Conservation (phyloP, 192 early-diverging fungal genomes). For the Hyaloraphidium curvatum region DNA sequence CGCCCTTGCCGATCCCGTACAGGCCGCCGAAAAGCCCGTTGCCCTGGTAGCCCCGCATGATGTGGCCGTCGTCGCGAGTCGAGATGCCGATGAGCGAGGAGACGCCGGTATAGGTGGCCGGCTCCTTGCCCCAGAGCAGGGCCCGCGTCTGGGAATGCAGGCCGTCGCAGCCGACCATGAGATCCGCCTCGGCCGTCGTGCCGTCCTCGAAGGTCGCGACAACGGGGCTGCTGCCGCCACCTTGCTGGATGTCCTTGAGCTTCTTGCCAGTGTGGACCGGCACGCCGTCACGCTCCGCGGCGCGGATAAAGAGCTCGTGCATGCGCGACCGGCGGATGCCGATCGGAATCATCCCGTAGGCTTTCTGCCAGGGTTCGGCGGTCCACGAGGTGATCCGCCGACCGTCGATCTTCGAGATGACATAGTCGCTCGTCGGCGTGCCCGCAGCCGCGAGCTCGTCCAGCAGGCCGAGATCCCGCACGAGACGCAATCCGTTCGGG, state of each 20-base stretch:
- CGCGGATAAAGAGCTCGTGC: neutral
- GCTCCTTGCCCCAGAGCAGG: too few species aligned
- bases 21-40: too few species aligned
- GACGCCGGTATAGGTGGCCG: too few species aligned
- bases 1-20: too few species aligned
- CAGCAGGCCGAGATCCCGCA: slow-evolving; percentile 6
- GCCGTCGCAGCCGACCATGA: neutral
- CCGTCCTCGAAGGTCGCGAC: neutral
- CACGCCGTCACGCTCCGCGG: neutral
- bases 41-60: too few species aligned
- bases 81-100: too few species aligned
- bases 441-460: slow-evolving; percentile 1
- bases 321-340: neutral
- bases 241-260: too few species aligned
- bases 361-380: neutral
- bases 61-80: too few species aligned
- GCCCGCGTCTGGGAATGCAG: neutral
- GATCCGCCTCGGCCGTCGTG: neutral
- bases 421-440: too few species aligned
- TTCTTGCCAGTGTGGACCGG: too few species aligned
- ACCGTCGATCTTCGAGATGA: too few species aligned
- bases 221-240: neutral
- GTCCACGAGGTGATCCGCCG: neutral
- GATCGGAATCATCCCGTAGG: neutral
- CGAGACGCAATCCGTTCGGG: slow-evolving; percentile 6